Percentiles rank a stretch among this genome's conserved stretches.
Evolutionary conservation across 2,329 filamentous ascomycete genomes (phyloP).

Genomic region (Microdochium bolleyi): DNA sequence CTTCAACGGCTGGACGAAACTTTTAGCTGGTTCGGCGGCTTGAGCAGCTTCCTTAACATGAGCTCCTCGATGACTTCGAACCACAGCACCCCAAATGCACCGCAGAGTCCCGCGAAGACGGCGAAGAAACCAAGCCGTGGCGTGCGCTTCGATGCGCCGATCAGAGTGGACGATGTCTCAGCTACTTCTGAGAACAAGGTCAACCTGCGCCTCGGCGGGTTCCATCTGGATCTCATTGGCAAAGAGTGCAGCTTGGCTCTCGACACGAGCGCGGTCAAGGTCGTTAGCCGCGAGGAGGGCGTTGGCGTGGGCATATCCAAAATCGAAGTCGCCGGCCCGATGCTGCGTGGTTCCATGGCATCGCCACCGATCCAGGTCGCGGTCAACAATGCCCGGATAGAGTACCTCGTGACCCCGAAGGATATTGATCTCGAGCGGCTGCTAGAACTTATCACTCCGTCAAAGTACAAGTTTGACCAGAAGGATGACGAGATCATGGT

Average conservation of each 20-base stretch:
- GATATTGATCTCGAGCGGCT: conserved; percentile 76
- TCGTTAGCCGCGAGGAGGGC: conserved; percentile 66
- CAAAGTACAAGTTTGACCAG: conserved; percentile 79
- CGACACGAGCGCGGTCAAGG: conserved; percentile 74
- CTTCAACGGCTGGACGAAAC: conserved; percentile 78
- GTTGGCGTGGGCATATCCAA: conserved; percentile 68
- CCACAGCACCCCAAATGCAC: conserved; percentile 32
- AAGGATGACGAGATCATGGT: conserved; percentile 90
- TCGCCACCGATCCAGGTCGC: conserved; percentile 56
- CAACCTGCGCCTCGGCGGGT: conserved; percentile 68
- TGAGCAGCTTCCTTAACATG: conserved; percentile 86
- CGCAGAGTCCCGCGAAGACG: conserved; percentile 24
- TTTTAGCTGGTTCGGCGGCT: conserved; percentile 79
- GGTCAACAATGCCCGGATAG: conserved; percentile 58
- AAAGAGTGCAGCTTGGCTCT: conserved; percentile 67
- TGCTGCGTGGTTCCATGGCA: conserved; percentile 40
- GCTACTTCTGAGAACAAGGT: conserved; percentile 54
- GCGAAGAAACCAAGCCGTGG: conserved; percentile 37
- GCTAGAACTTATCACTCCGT: conserved; percentile 81
- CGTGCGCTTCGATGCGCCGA: conserved; percentile 49
- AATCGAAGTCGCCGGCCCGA: conserved; percentile 67
- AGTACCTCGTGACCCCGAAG: conserved; percentile 66
- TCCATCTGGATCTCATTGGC: conserved; percentile 69
- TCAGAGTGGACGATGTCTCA: conserved; percentile 38
- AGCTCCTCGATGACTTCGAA: conserved; percentile 76